Conservation (phyloP, 768 basidiomycete genomes). For the Inosperma sp. region DNA sequence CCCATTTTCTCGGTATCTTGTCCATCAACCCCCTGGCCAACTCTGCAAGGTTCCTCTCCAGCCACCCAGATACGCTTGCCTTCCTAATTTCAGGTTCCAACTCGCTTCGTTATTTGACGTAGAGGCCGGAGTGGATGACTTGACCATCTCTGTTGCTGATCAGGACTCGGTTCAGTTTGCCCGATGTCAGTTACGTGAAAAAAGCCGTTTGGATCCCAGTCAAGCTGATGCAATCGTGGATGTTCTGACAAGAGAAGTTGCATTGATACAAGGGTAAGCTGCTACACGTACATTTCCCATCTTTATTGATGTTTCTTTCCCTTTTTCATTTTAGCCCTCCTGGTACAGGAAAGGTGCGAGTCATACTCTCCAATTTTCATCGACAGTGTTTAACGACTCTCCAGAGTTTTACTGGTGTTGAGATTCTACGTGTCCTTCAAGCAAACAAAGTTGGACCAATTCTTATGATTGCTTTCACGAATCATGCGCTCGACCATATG, state of each 20-base stretch:
- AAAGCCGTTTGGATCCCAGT: conserved; percentile 61
- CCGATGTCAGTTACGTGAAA: conserved; percentile 37
- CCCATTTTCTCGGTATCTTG: conserved; percentile 54
- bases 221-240: conserved; percentile 69
- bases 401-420: conserved; percentile 63
- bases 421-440: conserved; percentile 64
- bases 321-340: neutral
- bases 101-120: conserved; percentile 48
- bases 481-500: conserved; percentile 77
- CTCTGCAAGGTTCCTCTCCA: conserved; percentile 34
- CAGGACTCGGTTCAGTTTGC: conserved; percentile 43
- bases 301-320: neutral
- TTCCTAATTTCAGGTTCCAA: conserved; percentile 54
- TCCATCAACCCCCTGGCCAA: conserved; percentile 36
- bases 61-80: conserved; percentile 51
- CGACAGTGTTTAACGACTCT: neutral
- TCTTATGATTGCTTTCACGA: conserved; percentile 59
- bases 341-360: conserved; percentile 1
- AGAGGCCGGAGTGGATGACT: conserved; percentile 34
- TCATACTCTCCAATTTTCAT: neutral
- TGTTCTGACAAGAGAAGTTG: conserved; percentile 53
- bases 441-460: conserved; percentile 50
- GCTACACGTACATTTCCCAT: no score
- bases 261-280: conserved; percentile 68
- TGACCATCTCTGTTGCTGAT: conserved; percentile 41